Evolutionary conservation across 2,329 filamentous ascomycete genomes (phyloP).

Genomic region (Sporothrix humicola): DNA sequence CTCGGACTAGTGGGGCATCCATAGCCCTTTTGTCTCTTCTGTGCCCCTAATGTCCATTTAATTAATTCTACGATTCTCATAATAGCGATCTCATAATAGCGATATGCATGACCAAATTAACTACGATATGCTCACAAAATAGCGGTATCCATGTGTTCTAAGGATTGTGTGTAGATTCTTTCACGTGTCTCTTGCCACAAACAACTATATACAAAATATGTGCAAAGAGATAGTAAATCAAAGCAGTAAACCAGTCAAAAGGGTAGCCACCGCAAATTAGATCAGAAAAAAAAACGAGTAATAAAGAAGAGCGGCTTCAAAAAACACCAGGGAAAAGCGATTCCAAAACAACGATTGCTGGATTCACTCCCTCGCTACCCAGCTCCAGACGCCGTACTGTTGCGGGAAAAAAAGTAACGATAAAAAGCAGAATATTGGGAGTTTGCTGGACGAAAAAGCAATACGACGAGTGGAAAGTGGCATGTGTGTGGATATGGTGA

Average conservation of each 20-base stretch:
- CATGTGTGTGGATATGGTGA: not conserved
- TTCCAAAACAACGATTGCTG: not conserved
- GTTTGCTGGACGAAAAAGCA: not conserved
- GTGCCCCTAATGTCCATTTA: not conserved
- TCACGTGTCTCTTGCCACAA: not conserved
- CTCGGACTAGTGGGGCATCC: not conserved
- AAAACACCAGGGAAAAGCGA: slow-evolving; percentile 11
- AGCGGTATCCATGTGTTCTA: not conserved
- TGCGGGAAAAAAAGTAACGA: not conserved
- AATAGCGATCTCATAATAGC: not conserved
- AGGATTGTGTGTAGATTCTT: too few relatives aligned
- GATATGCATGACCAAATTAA: not conserved
- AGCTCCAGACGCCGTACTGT: slow-evolving; percentile 29
- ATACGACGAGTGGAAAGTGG: not conserved
- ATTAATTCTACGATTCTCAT: not conserved
- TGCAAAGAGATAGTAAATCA: not conserved
- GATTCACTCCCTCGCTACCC: slow-evolving; percentile 32
- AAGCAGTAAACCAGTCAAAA: not conserved
- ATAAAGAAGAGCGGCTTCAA: slow-evolving; percentile 18
- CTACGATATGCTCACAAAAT: not conserved
- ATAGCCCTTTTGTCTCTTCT: not conserved
- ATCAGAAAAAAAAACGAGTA: slow-evolving; percentile 1
- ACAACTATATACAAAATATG: slow-evolving; percentile 16
- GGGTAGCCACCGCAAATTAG: not conserved
- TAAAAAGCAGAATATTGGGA: slow-evolving; percentile 13